Percentiles rank a stretch among this genome's conserved stretches.
These are phyloP conservation scores for Metschnikowia noctiluminum DNA, from an alignment of 805 yeast genomes.

Conservation along the genomic window DNA sequence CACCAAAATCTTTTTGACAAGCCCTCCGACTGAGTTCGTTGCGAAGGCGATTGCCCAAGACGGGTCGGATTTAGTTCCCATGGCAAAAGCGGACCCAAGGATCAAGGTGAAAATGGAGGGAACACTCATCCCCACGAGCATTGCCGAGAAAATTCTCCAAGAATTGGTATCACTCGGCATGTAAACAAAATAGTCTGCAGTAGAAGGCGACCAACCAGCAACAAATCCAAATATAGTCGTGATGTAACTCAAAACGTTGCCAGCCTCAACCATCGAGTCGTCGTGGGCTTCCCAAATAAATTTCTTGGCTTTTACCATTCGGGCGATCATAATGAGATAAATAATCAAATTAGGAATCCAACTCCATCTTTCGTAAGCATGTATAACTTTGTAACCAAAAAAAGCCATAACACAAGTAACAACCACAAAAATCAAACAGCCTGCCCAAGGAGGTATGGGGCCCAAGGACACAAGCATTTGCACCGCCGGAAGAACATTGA, in stretches of 20 bases:
- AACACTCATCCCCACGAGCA: slow-evolving; percentile 27
- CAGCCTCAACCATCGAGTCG: slow-evolving; percentile 18
- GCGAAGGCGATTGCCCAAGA: slow-evolving; percentile 29
- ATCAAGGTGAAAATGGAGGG: slow-evolving; percentile 29
- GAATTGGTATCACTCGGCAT: slow-evolving; percentile 26
- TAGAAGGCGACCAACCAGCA: slow-evolving; percentile 33
- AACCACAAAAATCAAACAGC: slow-evolving; percentile 32
- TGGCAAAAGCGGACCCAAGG: slow-evolving; percentile 33
- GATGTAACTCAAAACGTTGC: slow-evolving; percentile 28
- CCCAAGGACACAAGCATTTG: slow-evolving; percentile 28
- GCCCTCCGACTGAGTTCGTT: slow-evolving; percentile 28
- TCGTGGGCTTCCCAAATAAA: slow-evolving; percentile 21
- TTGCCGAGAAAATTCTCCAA: slow-evolving; percentile 26
- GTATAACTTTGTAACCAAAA: slow-evolving; percentile 32
- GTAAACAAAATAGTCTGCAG: slow-evolving; percentile 35
- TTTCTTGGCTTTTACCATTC: slow-evolving; percentile 23
- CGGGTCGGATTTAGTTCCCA: slow-evolving; percentile 23
- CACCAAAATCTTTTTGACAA: slow-evolving; percentile 28
- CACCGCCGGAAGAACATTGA: slow-evolving; percentile 29
- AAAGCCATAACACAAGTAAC: slow-evolving; percentile 27
- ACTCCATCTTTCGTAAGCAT: slow-evolving; percentile 29
- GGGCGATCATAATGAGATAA: slow-evolving; percentile 28
- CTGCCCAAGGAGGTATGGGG: slow-evolving; percentile 33
- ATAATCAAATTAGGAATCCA: slow-evolving; percentile 32
- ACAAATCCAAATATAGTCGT: slow-evolving; percentile 30